Base-by-base conservation (phyloP, 2,329 filamentous ascomycete species). In the Cladophialophora chaetospira region DNA sequence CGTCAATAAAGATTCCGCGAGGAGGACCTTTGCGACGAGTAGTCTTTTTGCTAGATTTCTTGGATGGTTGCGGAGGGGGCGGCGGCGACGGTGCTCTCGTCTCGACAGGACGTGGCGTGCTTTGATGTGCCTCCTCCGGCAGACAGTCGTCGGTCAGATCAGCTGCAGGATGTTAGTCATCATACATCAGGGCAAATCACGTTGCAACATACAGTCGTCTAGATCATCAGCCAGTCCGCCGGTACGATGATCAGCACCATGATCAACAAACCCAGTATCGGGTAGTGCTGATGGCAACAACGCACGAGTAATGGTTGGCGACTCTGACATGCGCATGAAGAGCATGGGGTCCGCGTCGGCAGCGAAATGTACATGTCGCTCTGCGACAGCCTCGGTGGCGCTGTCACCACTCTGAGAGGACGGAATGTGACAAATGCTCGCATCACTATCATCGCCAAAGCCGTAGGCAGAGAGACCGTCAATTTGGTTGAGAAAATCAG, bases 361-460 rank as follows among this genome's bases (percentile, higher is more conserved):
- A 63, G 79, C 75, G 66, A 94, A 94, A 66, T 88, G 88, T 40
- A 94, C 89, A 63, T 87, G 87, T 57, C 88, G 75, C 25, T 75
- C 71, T 4, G 71, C 70, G 56, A 70, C 72, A 13, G 67, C 67
- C 31, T 75, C 72, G 68, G 72, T 70, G 44, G 67, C 69, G 53
- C 65, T 71, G 55, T 75, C 62, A 40, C 62, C 60, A 28, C 53
- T 61, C 49, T 60, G 61, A 13, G 63, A 61, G 3, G 63, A 61
- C 5, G 57, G 58, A 35, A 65, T 36, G 63, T 62, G 35, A 64
- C 68, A 46, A 69, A 60, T 60, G 43, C 56, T 64, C 25, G 68
- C 73, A 44, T 75, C 73, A 53, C 61, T 65, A 13, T 62, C 63
- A 52, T 65, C 62, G 25, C 64, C 64, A 57, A 66, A 66, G 15